Percentiles rank a stretch among this genome's conserved stretches.
These are phyloP conservation scores for Pseudogymnoascus sp. DNA, from an alignment of 2,329 filamentous ascomycete species.

Conservation along the genomic window DNA sequence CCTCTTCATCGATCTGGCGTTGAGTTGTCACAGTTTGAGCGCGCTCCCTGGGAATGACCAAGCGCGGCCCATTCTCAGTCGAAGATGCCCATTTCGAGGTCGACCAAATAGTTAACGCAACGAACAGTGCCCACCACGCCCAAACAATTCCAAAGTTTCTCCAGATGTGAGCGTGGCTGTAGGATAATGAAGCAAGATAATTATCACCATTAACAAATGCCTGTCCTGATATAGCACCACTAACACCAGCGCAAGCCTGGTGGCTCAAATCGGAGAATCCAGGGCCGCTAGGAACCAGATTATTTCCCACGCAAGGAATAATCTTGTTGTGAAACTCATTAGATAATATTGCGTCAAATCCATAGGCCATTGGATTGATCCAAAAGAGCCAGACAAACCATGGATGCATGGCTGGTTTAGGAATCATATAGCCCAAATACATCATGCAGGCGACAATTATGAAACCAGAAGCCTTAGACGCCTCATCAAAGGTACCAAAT, in stretches of 20 bases:
- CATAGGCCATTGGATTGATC: slow-evolving; percentile 64
- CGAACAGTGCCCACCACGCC: slow-evolving; percentile 57
- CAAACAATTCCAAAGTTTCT: slow-evolving; percentile 57
- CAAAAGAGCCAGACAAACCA: slow-evolving; percentile 60
- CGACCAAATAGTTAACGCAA: slow-evolving; percentile 50
- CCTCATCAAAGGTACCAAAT: slow-evolving; percentile 51
- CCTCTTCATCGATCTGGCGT: slow-evolving; percentile 3
- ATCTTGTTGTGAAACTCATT: slow-evolving; percentile 62
- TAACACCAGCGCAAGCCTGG: slow-evolving; percentile 53
- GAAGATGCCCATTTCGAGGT: slow-evolving; percentile 48
- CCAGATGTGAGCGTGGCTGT: slow-evolving; percentile 48
- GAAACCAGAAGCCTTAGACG: slow-evolving; percentile 51
- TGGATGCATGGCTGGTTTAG: slow-evolving; percentile 54
- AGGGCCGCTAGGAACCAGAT: slow-evolving; percentile 40
- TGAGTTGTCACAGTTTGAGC: not conserved
- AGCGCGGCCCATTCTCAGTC: not conserved
- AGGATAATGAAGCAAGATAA: slow-evolving; percentile 51
- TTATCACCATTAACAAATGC: slow-evolving; percentile 49
- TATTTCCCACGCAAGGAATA: slow-evolving; percentile 44
- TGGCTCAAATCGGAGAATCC: slow-evolving; percentile 32
- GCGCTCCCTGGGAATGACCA: not conserved
- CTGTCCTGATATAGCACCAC: slow-evolving; percentile 45
- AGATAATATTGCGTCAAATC: slow-evolving; percentile 60
- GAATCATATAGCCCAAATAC: slow-evolving; percentile 60
- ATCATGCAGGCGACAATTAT: slow-evolving; percentile 48